A percentile compares a stretch with the other conserved stretches of the same genome.
Conservation (phyloP, 1,139 yeast genomes). For the Diutina ranongensis region DNA sequence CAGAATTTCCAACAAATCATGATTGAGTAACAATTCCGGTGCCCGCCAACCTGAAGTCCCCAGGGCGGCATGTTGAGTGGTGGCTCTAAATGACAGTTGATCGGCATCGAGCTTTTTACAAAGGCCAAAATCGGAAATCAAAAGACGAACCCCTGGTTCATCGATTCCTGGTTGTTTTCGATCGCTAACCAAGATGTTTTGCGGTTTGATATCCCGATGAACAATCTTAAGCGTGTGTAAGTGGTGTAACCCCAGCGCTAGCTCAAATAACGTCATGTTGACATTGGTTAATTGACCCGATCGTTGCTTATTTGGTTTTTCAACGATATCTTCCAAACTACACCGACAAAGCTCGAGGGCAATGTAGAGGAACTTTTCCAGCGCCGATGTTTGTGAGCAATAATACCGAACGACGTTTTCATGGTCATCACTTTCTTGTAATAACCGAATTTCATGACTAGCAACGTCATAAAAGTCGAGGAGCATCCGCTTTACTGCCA, state of each 20-base stretch:
- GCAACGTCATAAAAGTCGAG: slow-evolving; percentile 91
- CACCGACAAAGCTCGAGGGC: slow-evolving; percentile 89
- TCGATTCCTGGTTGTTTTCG: slow-evolving; percentile 19
- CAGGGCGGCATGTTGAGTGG: slow-evolving; percentile 78
- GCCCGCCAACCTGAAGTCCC: slow-evolving; percentile 99
- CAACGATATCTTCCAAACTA: slow-evolving; percentile 76
- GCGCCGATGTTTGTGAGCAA: slow-evolving; percentile 69
- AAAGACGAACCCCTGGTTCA: slow-evolving; percentile 35
- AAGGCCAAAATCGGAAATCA: slow-evolving; percentile 91
- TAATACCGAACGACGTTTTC: slow-evolving; percentile 89
- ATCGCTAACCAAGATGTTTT: slow-evolving; percentile 79
- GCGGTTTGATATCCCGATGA: slow-evolving; percentile 94
- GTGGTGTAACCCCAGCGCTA: slow-evolving; percentile 78
- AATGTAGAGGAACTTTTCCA: slow-evolving; percentile 76
- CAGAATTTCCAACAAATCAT: slow-evolving; percentile 29
- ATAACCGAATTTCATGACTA: slow-evolving; percentile 77
- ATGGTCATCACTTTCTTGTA: slow-evolving; percentile 94
- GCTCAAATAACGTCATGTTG: slow-evolving; percentile 54
- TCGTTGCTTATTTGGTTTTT: slow-evolving; percentile 21
- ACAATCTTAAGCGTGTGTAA: slow-evolving; percentile 86
- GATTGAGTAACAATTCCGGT: slow-evolving; percentile 63
- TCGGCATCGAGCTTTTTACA: slow-evolving; percentile 87
- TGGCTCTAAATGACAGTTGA: slow-evolving; percentile 88
- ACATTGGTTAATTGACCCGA: slow-evolving; percentile 10
- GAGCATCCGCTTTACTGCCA: slow-evolving; percentile 90